Base-by-base conservation (phyloP, 306 rosid genomes). In the Cucurbita moschata region DNA sequence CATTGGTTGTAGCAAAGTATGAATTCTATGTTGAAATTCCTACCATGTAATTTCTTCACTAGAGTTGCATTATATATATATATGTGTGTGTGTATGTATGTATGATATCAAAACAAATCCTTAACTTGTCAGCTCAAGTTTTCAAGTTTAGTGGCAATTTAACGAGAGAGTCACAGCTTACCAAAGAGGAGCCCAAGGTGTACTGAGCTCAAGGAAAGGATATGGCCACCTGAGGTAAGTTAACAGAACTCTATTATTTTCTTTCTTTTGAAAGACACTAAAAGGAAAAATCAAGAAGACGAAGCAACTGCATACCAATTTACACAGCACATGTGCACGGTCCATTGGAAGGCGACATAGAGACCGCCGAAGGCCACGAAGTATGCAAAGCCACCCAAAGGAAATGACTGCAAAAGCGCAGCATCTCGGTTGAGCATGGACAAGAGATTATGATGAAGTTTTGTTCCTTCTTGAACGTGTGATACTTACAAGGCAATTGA, bases 171-270 rank as follows among this genome's bases (percentile, higher is more conserved):
- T 37, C 8, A 57, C 18, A 57, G 8, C 64, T 5, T 89, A 92
- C 98, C 98, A 92, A 12, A 90, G n/a, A 30, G 96, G 89, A 54
- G 92, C 87, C 95, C 91, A 92, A 0, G 92, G 84, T 5, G 81
- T 81, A 67, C 80, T 72, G 14, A 92, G 89, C 87, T 88, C 91
- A 4, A 92, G 84, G 80, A 92, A 92, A 51, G 97, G 96, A 82
- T 92, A 92, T 4, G 98, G 98, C 89, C 89, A 86, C 89, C 89
- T 86, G 79, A 77, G 53, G 73, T 26, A 21, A 67, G 39, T 11
- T 51, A 77, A 75, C 43, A 61, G 9, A 51, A 51, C 10, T 50
- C 21, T 49, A 7, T 70, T 70, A 49, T 21, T 30, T 30, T 35
- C 18, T 35, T 49, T 40, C 11, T 19, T 66, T 71, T 51, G 26